Base-by-base conservation (phyloP, 129 eudicot genomes). In the Calendula officinalis region DNA sequence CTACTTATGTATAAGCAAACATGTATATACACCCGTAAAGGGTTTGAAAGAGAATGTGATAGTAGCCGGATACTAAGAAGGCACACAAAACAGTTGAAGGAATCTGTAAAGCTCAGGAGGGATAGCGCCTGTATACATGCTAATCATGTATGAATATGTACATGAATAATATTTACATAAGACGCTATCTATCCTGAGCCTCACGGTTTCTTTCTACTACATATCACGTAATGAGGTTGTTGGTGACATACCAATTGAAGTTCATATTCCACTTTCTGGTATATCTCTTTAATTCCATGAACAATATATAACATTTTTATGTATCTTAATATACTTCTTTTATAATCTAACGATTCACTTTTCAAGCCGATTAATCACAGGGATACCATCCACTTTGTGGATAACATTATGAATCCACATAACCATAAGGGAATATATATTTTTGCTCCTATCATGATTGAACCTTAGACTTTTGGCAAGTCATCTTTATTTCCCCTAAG, bases 161-260 rank as follows among this genome's bases (percentile, higher is more conserved):
- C 27, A 36, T 1, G 2, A 13, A 15, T 54, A 49, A 35, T 64
- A 55, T 27, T 11, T 17, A 10, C 5, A 1, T 4, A n/a, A 56
- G 78, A 37, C 78, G 78, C 78, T 74, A 51, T 74, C 78, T 57
- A 74, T 74, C 78, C 70, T 74, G 78, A 74, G 78, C 68, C 78
- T 74, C 72, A 74, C 7, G 62, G 78, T 52, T 74, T 56, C 67
- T 66, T 66, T 57, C 54, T 74, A 57, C 73, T 66, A 14, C 15
- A 15, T 65, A 40, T 33, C 0, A 3, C 2, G 10, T 5, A 7
- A 14, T 17, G 39, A 8, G 0, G 6, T 8, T 37, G 58, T 1
- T 0, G 14, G 22, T 4, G 4, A 46, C 7, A 13, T 5, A 51
- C 12, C 16, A 15, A 45, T 6, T 27, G 13, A 45, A 63, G 13